Evolutionary conservation across 2,329 filamentous ascomycete species (phyloP), one percentile per base, ranked within the genome.

Genomic region (Tolypocladium cylindrosporum): DNA sequence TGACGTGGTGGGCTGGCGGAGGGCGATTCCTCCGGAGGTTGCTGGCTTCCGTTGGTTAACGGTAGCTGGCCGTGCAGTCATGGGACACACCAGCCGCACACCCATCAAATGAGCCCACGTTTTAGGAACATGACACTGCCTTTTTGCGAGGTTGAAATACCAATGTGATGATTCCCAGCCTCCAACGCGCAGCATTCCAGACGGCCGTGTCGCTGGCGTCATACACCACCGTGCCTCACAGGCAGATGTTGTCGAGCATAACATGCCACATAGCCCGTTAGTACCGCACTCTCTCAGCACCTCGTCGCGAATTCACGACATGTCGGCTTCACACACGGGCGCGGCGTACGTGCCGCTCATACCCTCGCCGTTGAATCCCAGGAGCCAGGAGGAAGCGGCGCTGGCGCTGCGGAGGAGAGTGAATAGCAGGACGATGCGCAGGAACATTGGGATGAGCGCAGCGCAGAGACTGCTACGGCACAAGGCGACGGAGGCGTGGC

Each of bases 401-500:
- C 36, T 37, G 27, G 21, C 36, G 34, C 55, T n/a, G 41, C 39
- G 40, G 11, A 31, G 40, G 50, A 40, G 48, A 14, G 6, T 36
- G 16, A 39, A 21, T 41, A 31, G 50, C 39, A 24, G 39, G 41
- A n/a, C 34, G 43, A n/a, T 39, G 37, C 43, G 42, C 27, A 52
- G 63, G 19, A 60, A 61, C 48, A 57, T 61, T 43, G 65, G 66
- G 27, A 62, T 70, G 56, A 77, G 75, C 58, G 75, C 76, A 27
- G 72, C 74, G 0, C 68, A 77, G 62, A 67, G 67, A 37, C 63
- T 78, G 21, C 70, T 78, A 58, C 69, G 76, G 36, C 67, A 71
- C 58, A 77, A 77, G 61, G 76, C 74, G 1, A 74, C 72, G 6
- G 67, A 68, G 56, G 75, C 75, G 7, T 76, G 74, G 74, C 69